Percentiles rank a stretch among this genome's conserved stretches.
phyloP scores from a whole-genome alignment of 176 grass and related monocot genomes.

The Triticum timopheevii region DNA sequence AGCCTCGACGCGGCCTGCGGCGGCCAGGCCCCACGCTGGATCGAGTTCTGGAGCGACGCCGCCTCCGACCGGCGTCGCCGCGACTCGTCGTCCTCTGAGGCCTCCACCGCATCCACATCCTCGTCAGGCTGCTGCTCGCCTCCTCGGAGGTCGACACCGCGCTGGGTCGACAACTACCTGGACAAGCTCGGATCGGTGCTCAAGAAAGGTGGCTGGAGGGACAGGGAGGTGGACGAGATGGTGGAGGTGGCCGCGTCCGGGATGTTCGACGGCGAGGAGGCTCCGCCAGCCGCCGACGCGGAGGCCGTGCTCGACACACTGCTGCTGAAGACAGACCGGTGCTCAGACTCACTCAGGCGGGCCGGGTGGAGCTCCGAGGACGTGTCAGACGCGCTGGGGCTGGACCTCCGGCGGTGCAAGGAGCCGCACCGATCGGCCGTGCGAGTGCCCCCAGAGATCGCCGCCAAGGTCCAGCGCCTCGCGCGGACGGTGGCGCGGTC shows the following conservation, averaged over 20 bases:
- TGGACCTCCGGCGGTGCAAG: slow-evolving; percentile 43
- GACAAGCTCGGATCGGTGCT: slow-evolving; percentile 71
- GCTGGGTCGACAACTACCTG: slow-evolving; percentile 86
- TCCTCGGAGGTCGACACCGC: slow-evolving; percentile 34
- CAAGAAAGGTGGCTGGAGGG: slow-evolving; percentile 80
- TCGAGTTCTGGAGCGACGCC: slow-evolving; percentile 99
- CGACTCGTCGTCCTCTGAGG: slow-evolving; percentile 78
- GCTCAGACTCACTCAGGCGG: slow-evolving; percentile 76
- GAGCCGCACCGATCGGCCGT: slow-evolving; percentile 21
- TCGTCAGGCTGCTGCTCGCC: slow-evolving; percentile 35
- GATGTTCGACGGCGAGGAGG: slow-evolving; percentile 66
- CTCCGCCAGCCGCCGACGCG: slow-evolving; percentile 32
- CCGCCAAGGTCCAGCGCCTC: slow-evolving; percentile 70
- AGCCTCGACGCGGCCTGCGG: slow-evolving; percentile 70
- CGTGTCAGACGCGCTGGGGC: slow-evolving; percentile 77
- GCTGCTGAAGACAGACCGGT: slow-evolving; percentile 65
- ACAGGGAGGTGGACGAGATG: slow-evolving; percentile 83
- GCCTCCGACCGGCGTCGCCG: slow-evolving; percentile 83
- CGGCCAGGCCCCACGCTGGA: slow-evolving; percentile 75
- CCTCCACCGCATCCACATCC: slow-evolving; percentile 63
- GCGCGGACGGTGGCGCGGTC: slow-evolving; percentile 48
- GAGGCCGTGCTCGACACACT: slow-evolving; percentile 72
- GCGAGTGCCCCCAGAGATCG: slow-evolving; percentile 71
- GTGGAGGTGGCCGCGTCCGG: slow-evolving; percentile 58
- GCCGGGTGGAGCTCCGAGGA: slow-evolving; percentile 95